Conservation (phyloP, 352 stramenopile genomes). For the Pythium rishiriense region DNA sequence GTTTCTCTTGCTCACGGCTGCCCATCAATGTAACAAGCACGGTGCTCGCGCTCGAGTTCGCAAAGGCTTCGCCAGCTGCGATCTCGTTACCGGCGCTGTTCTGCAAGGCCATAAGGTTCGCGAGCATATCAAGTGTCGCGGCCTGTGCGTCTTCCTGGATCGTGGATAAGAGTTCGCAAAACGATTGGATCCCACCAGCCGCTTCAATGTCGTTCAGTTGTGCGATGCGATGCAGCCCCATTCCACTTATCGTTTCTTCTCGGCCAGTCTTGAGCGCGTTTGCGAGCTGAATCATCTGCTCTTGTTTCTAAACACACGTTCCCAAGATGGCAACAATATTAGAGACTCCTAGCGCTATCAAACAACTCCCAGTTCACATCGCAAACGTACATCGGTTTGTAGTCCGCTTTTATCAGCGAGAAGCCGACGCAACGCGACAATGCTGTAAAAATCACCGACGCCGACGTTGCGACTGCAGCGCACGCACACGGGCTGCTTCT, state of each 20-base stretch:
- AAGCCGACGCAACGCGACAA: slow-evolving; percentile 63
- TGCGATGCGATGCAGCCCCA: slow-evolving; percentile 72
- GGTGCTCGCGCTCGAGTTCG: slow-evolving; percentile 53
- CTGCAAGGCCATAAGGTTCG: slow-evolving; percentile 72
- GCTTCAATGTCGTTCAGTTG: slow-evolving; percentile 86
- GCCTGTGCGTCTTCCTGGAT: slow-evolving; percentile 59
- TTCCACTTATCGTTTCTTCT: slow-evolving; percentile 58
- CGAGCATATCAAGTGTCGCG: slow-evolving; percentile 68
- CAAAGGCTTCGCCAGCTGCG: slow-evolving; percentile 61
- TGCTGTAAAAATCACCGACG: slow-evolving; percentile 69
- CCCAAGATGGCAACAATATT: slow-evolving; percentile 26
- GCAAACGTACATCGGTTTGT: slow-evolving; percentile 37
- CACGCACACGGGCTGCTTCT: slow-evolving; percentile 72
- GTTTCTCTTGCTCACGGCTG: slow-evolving; percentile 55
- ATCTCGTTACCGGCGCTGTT: slow-evolving; percentile 73
- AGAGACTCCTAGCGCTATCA: no score
- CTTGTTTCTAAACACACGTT: slow-evolving; percentile 58
- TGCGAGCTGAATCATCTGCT: slow-evolving; percentile 68
- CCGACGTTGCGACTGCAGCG: slow-evolving; percentile 76
- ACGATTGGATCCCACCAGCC: slow-evolving; percentile 69
- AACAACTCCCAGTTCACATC: background rate
- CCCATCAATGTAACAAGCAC: slow-evolving; percentile 65
- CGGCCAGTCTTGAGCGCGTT: slow-evolving; percentile 54
- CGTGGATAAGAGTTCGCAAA: slow-evolving; percentile 57
- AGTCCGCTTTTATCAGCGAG: slow-evolving; percentile 44